Conservation (phyloP, 768 basidiomycete species). For the Hirschioporus abietinus region DNA sequence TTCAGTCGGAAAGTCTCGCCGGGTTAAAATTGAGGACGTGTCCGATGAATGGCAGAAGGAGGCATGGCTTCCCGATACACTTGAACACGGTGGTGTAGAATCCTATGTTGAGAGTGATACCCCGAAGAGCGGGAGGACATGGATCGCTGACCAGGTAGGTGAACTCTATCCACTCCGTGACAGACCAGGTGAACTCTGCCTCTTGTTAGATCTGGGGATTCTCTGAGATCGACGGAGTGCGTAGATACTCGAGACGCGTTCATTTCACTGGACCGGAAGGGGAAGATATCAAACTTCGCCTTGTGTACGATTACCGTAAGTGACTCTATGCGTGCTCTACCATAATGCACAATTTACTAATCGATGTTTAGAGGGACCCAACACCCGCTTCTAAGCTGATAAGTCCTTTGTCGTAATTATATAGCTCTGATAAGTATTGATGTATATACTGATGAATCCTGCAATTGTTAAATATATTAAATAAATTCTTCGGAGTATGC, state of each 20-base stretch:
- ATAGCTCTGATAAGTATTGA: neutral
- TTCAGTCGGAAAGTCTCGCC: constrained; percentile 21
- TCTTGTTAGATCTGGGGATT: constrained; percentile 53
- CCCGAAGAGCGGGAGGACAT: constrained; percentile 50
- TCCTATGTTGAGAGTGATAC: constrained; percentile 53
- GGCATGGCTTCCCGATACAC: constrained; percentile 39
- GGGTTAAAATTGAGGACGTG: constrained; percentile 25
- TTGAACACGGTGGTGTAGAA: constrained; percentile 29
- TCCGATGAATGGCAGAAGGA: constrained; percentile 31
- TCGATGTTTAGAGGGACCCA: constrained; percentile 3
- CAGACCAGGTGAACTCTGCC: constrained; percentile 1
- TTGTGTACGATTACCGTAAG: constrained; percentile 70
- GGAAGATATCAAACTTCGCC: constrained; percentile 48
- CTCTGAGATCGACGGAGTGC: constrained; percentile 50
- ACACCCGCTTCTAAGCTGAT: neutral
- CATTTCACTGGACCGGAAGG: constrained; percentile 57
- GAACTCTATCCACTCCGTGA: constrained; percentile 4
- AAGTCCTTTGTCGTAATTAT: neutral
- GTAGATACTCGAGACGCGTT: constrained; percentile 55
- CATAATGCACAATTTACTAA: neutral
- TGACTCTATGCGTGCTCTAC: constrained; percentile 25
- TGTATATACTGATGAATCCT: neutral
- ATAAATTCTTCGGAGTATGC: neutral
- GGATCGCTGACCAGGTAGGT: constrained; percentile 61
- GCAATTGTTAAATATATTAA: neutral